These are phyloP conservation scores for Penicillium canariense DNA, from an alignment of 495 filamentous ascomycete genomes.

Conservation along the genomic window DNA sequence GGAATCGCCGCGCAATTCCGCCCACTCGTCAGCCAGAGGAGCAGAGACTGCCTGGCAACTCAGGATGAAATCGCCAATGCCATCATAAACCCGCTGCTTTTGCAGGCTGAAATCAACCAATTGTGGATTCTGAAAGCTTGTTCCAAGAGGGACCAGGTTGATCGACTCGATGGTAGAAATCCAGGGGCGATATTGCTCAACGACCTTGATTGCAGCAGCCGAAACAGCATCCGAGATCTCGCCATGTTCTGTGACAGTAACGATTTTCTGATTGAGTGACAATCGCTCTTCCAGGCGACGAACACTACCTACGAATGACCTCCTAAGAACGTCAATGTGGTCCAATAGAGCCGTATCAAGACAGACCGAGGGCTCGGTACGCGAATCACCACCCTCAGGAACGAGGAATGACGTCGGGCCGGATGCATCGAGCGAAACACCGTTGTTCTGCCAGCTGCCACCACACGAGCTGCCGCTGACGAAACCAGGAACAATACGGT, in stretches of 20 bases:
- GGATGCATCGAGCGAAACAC: slow-evolving; percentile 64
- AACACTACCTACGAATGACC: slow-evolving; percentile 75
- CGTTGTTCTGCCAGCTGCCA: slow-evolving; percentile 93
- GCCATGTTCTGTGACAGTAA: slow-evolving; percentile 67
- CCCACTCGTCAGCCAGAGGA: slow-evolving; percentile 92
- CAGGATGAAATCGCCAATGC: slow-evolving; percentile 82
- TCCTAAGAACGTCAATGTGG: slow-evolving; percentile 77
- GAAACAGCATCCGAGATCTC: slow-evolving; percentile 74
- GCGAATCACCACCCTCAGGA: slow-evolving; percentile 68
- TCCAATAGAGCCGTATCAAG: slow-evolving; percentile 77
- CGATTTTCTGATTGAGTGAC: slow-evolving; percentile 69
- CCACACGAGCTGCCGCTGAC: slow-evolving; percentile 76
- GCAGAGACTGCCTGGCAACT: slow-evolving; percentile 84
- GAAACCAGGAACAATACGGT: slow-evolving; percentile 88
- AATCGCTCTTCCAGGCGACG: slow-evolving; percentile 83
- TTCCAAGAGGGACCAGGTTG: slow-evolving; percentile 71
- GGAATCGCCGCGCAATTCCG: slow-evolving; percentile 83
- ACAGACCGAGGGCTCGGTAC: slow-evolving; percentile 65
- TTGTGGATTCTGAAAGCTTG: slow-evolving; percentile 77
- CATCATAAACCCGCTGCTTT: slow-evolving; percentile 91
- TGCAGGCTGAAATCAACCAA: slow-evolving; percentile 82
- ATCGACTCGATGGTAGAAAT: slow-evolving; percentile 84
- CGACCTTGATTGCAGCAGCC: slow-evolving; percentile 66
- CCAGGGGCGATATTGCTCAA: slow-evolving; percentile 86
- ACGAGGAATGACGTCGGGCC: slow-evolving; percentile 78